phyloP scores from a whole-genome alignment of 768 basidiomycete genomes.

The Podaxis mareebaensis region DNA sequence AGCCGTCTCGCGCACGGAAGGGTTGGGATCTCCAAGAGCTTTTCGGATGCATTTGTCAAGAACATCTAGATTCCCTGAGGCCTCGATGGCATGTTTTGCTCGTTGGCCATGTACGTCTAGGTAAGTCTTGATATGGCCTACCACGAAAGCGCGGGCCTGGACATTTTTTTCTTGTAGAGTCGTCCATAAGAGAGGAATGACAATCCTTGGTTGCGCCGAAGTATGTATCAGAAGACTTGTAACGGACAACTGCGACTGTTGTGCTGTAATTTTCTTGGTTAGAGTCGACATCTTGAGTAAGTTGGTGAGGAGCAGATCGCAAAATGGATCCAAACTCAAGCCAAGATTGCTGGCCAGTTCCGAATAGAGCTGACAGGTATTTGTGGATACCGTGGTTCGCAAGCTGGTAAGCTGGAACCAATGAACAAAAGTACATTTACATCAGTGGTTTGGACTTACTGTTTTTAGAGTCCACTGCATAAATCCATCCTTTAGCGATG shows the following conservation, averaged over 20 bases:
- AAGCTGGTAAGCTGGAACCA: conserved; percentile 73
- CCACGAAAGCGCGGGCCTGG: conserved; percentile 65
- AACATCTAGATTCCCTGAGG: conserved; percentile 62
- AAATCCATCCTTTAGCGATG: conserved; percentile 73
- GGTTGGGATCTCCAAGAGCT: conserved; percentile 76
- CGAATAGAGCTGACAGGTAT: conserved; percentile 73
- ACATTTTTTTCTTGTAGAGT: conserved; percentile 80
- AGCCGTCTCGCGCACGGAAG: conserved; percentile 72
- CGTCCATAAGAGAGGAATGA: conserved; percentile 69
- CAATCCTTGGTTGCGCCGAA: conserved; percentile 66
- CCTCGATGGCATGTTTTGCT: conserved; percentile 67
- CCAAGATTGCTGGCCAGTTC: conserved; percentile 74
- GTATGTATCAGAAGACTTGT: conserved; percentile 67
- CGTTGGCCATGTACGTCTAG: conserved; percentile 71
- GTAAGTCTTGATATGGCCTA: conserved; percentile 74
- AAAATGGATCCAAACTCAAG: conserved; percentile 71
- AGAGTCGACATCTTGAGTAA: conserved; percentile 84
- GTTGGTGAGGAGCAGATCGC: conserved; percentile 74
- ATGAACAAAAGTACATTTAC: conserved; percentile 4
- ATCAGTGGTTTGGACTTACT: conserved; percentile 43
- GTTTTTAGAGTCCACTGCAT: conserved; percentile 84
- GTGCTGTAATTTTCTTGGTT: conserved; percentile 90
- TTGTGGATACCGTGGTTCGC: conserved; percentile 85
- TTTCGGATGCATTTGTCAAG: conserved; percentile 76
- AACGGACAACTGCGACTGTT: conserved; percentile 78